A percentile compares a stretch with the other conserved stretches of the same genome.
These are phyloP conservation scores for Solanum pimpinellifolium DNA, from an alignment of 257 asterid genomes.

Conservation along the genomic window DNA sequence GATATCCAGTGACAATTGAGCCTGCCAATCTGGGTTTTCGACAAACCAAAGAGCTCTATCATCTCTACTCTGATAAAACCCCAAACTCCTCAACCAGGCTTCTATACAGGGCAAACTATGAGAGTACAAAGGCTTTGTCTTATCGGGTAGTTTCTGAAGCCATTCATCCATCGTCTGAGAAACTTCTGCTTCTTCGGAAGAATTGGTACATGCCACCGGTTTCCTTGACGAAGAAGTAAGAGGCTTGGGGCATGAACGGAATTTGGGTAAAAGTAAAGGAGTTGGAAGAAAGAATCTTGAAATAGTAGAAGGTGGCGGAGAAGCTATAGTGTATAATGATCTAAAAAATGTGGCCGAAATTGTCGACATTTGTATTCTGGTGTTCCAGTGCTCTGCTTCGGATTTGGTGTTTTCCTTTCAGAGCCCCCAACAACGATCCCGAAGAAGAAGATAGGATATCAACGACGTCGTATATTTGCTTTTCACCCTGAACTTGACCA, in stretches of 20 bases:
- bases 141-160: slow-evolving; percentile 83
- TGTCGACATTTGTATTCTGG: neutral
- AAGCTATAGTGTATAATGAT: slow-evolving; percentile 1
- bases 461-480: slow-evolving; percentile 4
- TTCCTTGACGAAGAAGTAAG: slow-evolving; percentile 19
- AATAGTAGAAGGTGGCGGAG: slow-evolving; percentile 5
- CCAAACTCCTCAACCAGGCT: slow-evolving; percentile 79
- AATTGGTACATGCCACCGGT: slow-evolving; percentile 15
- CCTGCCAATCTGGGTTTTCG: slow-evolving; percentile 82
- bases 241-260: slow-evolving; percentile 10
- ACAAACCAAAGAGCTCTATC: slow-evolving; percentile 89
- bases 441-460: slow-evolving; percentile 8
- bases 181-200: slow-evolving; percentile 44
- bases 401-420: neutral
- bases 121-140: slow-evolving; percentile 69
- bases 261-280: slow-evolving; percentile 22
- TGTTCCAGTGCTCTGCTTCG: neutral
- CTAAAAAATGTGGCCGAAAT: neutral
- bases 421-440: neutral
- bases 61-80: slow-evolving; percentile 74
- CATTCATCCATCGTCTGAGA: slow-evolving; percentile 63
- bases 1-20: slow-evolving; percentile 75
- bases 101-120: slow-evolving; percentile 95
- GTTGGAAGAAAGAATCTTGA: slow-evolving; percentile 7
- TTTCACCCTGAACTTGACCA: neutral